Conservation (phyloP, 495 filamentous ascomycete species). For the Podospora fimiseda region DNA sequence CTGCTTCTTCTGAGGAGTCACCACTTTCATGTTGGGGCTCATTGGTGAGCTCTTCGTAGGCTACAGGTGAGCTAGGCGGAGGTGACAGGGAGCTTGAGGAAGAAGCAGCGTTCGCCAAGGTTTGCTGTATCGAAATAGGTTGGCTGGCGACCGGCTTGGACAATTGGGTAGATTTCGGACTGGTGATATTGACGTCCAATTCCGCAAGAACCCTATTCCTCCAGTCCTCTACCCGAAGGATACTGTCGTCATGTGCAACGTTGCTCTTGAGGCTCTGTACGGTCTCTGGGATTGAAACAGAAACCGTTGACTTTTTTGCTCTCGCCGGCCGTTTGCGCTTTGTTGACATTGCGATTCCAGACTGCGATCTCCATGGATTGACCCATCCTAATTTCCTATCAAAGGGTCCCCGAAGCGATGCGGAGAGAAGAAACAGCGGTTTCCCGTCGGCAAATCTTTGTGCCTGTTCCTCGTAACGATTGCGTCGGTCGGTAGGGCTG, state of each 20-base stretch:
- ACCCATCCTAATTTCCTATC: constrained; percentile 48
- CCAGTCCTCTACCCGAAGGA: constrained; percentile 15
- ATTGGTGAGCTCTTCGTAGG: background rate
- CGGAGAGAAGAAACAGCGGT: constrained; percentile 54
- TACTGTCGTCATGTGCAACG: constrained; percentile 6
- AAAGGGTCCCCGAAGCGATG: constrained; percentile 58
- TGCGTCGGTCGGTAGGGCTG: constrained; percentile 43
- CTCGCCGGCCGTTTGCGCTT: constrained; percentile 1
- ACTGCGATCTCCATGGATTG: constrained; percentile 53
- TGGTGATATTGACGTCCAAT: background rate
- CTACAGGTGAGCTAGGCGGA: background rate
- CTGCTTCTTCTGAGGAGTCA: background rate
- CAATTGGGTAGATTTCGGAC: background rate
- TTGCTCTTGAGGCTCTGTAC: constrained; percentile 27
- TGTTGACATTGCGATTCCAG: background rate
- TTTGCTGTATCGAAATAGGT: constrained; percentile 7
- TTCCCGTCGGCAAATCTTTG: constrained; percentile 53
- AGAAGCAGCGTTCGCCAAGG: background rate
- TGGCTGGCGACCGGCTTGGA: background rate
- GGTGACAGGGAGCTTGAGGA: constrained; percentile 1
- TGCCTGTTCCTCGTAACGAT: constrained; percentile 53
- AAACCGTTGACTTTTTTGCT: background rate
- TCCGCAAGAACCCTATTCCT: constrained; percentile 11
- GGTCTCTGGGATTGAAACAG: constrained; percentile 13
- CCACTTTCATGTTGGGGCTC: background rate